Percentiles rank a stretch among this genome's conserved stretches.
These are phyloP conservation scores for Aspergillus mulundensis DNA, from an alignment of 495 filamentous ascomycete species.

Conservation along the genomic window DNA sequence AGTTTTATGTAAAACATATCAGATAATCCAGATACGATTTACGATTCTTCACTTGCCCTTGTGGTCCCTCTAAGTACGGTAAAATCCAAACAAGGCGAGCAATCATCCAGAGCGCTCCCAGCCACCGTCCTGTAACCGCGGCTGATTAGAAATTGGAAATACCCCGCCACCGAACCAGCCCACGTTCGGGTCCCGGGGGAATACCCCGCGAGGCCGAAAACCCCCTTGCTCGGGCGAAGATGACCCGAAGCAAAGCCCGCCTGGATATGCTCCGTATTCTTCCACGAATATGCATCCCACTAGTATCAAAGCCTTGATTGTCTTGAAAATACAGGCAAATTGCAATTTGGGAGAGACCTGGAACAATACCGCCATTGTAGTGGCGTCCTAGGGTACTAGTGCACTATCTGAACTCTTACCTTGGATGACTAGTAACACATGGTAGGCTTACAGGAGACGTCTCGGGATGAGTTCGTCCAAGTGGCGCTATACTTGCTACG, in stretches of 20 bases:
- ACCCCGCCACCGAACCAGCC: background rate
- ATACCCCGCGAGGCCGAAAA: background rate
- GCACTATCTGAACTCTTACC: too few relatives aligned
- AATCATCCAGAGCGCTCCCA: background rate
- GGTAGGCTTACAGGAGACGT: too few relatives aligned
- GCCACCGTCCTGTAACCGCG: background rate
- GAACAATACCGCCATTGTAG: too few relatives aligned
- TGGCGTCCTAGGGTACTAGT: too few relatives aligned
- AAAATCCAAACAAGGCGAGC: background rate
- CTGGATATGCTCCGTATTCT: background rate
- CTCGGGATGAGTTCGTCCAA: too few relatives aligned
- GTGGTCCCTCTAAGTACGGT: background rate
- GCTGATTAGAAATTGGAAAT: background rate
- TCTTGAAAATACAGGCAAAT: too few relatives aligned
- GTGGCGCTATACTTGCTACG: too few relatives aligned
- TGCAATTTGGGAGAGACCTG: too few relatives aligned
- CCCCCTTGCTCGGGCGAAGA: background rate
- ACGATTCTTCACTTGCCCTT: background rate
- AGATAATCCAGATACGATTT: conserved; percentile 1
- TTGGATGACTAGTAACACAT: too few relatives aligned
- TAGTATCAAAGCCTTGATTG: too few relatives aligned
- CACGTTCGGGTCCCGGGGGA: background rate
- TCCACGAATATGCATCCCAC: too few relatives aligned
- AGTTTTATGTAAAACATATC: conserved; percentile 10
- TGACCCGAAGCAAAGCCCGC: background rate